Evolutionary conservation across 805 yeast genomes (phyloP).

Genomic region (Saturnispora zaruensis): DNA sequence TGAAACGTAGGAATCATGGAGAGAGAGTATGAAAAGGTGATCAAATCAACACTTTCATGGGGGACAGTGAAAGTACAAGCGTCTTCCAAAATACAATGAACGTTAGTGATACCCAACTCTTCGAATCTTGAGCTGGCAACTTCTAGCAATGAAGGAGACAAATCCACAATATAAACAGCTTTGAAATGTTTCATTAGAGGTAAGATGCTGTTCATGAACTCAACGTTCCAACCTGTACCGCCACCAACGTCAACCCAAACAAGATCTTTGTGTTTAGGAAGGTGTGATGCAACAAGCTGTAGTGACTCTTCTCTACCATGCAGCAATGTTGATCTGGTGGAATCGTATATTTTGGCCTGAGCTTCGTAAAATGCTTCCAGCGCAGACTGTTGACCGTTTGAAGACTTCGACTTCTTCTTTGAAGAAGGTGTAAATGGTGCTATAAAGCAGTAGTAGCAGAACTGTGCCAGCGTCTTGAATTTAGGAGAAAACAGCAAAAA

Average conservation of each 20-base stretch:
- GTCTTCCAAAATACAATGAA: slow-evolving; percentile 62
- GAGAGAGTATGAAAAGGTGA: slow-evolving; percentile 72
- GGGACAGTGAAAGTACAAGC: slow-evolving; percentile 62
- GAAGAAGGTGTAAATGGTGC: slow-evolving; percentile 42
- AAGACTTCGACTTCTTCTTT: slow-evolving; percentile 20
- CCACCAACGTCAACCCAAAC: slow-evolving; percentile 82
- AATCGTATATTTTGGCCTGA: slow-evolving; percentile 71
- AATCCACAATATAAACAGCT: slow-evolving; percentile 64
- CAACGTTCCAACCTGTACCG: slow-evolving; percentile 79
- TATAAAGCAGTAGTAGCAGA: slow-evolving; percentile 46
- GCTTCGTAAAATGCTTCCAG: slow-evolving; percentile 65
- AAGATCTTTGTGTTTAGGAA: slow-evolving; percentile 34
- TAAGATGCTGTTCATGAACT: slow-evolving; percentile 54
- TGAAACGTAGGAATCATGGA: slow-evolving; percentile 83
- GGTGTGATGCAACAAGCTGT: slow-evolving; percentile 49
- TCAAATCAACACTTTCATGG: slow-evolving; percentile 48
- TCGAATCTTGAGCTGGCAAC: slow-evolving; percentile 56
- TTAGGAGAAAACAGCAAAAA: slow-evolving; percentile 11
- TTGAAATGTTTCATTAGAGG: slow-evolving; percentile 44
- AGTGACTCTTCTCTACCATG: slow-evolving; percentile 66
- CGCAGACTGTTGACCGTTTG: slow-evolving; percentile 44
- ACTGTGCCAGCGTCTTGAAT: slow-evolving; percentile 21
- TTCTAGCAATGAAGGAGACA: slow-evolving; percentile 68
- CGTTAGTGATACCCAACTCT: slow-evolving; percentile 44
- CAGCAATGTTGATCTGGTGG: slow-evolving; percentile 55